These are phyloP conservation scores for Pyricularia grisea DNA, from an alignment of 2,329 filamentous ascomycete species.

Conservation along the genomic window DNA sequence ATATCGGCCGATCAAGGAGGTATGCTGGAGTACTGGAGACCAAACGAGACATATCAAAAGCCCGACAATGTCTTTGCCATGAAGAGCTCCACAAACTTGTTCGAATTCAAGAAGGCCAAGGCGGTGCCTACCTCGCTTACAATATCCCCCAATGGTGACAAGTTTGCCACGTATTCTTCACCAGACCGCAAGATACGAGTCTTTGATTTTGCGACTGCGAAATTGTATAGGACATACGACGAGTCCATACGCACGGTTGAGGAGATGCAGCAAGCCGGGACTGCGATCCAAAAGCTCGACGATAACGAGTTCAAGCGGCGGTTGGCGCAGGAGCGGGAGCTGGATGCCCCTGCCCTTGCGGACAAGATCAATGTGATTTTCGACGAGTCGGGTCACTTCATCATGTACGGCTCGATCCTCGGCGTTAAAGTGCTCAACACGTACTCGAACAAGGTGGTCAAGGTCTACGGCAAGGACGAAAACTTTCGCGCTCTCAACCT, in stretches of 20 bases:
- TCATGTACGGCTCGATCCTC: conserved; percentile 85
- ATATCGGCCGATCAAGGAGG: conserved; percentile 81
- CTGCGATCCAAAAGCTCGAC: conserved; percentile 70
- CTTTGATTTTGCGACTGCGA: conserved; percentile 85
- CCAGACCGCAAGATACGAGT: conserved; percentile 88
- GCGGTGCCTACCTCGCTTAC: conserved; percentile 73
- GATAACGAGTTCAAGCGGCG: conserved; percentile 86
- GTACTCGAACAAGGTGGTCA: conserved; percentile 84
- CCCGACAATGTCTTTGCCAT: conserved; percentile 84
- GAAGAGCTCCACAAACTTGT: conserved; percentile 89
- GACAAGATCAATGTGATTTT: conserved; percentile 81
- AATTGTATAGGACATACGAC: conserved; percentile 87
- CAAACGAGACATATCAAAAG: conserved; percentile 74
- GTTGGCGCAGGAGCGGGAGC: conserved; percentile 75
- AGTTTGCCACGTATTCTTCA: conserved; percentile 83
- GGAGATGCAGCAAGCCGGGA: conserved; percentile 94
- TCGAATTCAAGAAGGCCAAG: conserved; percentile 95
- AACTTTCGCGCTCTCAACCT: conserved; percentile 76
- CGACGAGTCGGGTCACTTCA: conserved; percentile 92
- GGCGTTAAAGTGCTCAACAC: conserved; percentile 96
- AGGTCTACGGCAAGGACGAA: conserved; percentile 85
- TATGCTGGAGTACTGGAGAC: conserved; percentile 96
- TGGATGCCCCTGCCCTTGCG: conserved; percentile 60
- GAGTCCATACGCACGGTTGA: conserved; percentile 84
- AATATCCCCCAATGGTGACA: conserved; percentile 75